Percentiles rank a stretch among this genome's conserved stretches.
Evolutionary conservation across 179 eudicot genomes (phyloP).

Genomic region (Drosera spatulata): DNA sequence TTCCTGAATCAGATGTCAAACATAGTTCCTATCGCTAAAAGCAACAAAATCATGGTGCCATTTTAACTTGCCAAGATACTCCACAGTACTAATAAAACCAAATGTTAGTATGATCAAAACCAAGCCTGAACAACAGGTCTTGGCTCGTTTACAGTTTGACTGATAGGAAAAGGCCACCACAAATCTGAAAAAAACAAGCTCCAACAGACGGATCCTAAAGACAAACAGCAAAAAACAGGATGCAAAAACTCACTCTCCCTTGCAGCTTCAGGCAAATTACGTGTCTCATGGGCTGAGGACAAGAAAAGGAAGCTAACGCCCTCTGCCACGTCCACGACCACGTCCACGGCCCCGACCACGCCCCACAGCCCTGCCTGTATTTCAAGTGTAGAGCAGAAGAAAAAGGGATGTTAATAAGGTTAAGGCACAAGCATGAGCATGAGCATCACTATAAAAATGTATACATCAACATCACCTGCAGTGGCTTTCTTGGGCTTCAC

Average conservation of each 20-base stretch:
- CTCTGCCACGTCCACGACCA: slow-evolving; percentile 79
- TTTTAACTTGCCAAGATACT: not conserved
- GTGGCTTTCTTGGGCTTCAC: slow-evolving; percentile 89
- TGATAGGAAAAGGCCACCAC: no score
- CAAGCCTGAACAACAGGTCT: no score
- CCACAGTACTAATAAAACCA: no score
- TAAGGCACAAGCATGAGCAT: not conserved
- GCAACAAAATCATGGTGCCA: no score
- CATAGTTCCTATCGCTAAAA: no score
- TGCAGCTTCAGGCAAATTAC: not conserved
- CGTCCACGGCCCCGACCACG: slow-evolving; percentile 82
- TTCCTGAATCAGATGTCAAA: no score
- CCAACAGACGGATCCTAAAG: no score
- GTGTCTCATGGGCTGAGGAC: not conserved
- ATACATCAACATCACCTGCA: slow-evolving; percentile 33
- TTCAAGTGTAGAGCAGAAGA: not conserved
- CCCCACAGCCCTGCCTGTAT: slow-evolving; percentile 53
- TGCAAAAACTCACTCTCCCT: no score
- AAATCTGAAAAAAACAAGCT: no score
- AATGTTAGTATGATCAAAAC: no score
- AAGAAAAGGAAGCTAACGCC: slow-evolving; percentile 30
- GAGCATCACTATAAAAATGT: not conserved
- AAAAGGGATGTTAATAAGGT: not conserved
- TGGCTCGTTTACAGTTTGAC: no score
- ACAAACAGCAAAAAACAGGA: no score